Base-by-base conservation (phyloP, 495 filamentous ascomycete genomes). In the Trichoderma parareesei region DNA sequence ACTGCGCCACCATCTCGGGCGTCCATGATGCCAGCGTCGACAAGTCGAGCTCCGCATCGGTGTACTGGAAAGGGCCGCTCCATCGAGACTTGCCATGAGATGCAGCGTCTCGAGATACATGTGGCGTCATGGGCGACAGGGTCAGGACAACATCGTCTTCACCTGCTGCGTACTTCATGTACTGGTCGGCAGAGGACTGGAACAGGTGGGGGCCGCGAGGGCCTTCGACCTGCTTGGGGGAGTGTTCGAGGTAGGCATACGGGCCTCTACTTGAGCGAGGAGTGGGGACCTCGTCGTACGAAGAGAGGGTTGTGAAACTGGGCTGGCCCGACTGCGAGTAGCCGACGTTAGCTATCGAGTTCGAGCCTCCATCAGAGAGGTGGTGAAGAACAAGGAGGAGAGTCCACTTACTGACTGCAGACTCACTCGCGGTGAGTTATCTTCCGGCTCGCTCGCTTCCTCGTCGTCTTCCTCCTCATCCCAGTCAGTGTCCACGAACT, bases 181-280 rank as follows among this genome's bases (percentile, higher is more conserved):
- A 76, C 46, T 75, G 79, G 62, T 80, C 87, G 20, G 53, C 27
- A 57, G 53, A 27, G 41, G 77, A 79, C 64, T 90, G 84, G 76
- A 97, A 97, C n/a, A 97, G 80, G 77, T 96, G 93, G 3, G 92
- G 93, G 5, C 93, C 92, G 67, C 79, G 81, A 6, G 92, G 92
- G 33, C 92, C 92, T 70, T 91, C 84, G 2, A 92, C 87, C 43
- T 85, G 78, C 70, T 86, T 88, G 63, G 77, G 69, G 5, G 72
- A 69, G 41, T 70, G 70, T 46, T 75, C 76, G 4, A 69, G 66
- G 59, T 74, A 76, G 43, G 65, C 68, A 33, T 63, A 65, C 69
- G 62, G 73, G 72, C 70, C 73, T 73, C 55, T 71, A 72, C 77
- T 78, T 43, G 85, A 87, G 57, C 79, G 78, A 35, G 89, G 90